Conservation (phyloP, 1,284 basidiomycete genomes). For the Meripilus lineatus region DNA sequence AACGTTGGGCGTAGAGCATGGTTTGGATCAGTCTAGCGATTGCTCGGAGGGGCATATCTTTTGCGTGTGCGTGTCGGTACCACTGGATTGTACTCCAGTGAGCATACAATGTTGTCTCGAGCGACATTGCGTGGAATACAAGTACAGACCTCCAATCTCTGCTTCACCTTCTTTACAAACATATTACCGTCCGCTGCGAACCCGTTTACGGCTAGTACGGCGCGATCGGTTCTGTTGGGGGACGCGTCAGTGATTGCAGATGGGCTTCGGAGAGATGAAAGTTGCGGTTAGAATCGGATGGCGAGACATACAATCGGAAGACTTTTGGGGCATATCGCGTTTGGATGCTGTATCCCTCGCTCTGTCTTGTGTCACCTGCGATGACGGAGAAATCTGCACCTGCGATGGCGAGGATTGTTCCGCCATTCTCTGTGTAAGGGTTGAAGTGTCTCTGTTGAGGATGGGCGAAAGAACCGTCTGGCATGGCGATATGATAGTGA, state of each 20-base stretch:
- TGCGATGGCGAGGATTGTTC: constrained; percentile 92
- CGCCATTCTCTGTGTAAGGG: constrained; percentile 88
- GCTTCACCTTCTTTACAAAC: constrained; percentile 93
- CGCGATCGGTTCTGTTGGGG: constrained; percentile 79
- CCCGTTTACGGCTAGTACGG: constrained; percentile 89
- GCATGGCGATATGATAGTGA: constrained; percentile 34
- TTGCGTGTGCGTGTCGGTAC: constrained; percentile 92
- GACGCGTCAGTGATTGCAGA: constrained; percentile 13
- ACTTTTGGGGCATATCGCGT: constrained; percentile 94
- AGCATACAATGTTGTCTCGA: constrained; percentile 1
- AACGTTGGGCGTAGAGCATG: constrained; percentile 90
- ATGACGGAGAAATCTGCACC: constrained; percentile 90
- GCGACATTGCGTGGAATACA: not conserved
- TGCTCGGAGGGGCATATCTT: constrained; percentile 88
- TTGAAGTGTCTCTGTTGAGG: constrained; percentile 71
- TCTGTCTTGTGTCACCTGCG: constrained; percentile 92
- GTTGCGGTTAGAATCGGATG: too few species aligned
- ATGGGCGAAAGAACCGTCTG: constrained; percentile 30
- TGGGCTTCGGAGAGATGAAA: constrained; percentile 7
- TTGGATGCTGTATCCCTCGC: constrained; percentile 92
- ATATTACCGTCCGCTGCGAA: constrained; percentile 95
- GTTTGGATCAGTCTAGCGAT: constrained; percentile 94
- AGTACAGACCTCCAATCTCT: constrained; percentile 76
- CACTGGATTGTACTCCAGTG: constrained; percentile 52
- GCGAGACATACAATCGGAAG: constrained; percentile 64